A percentile compares a stretch with the other conserved stretches of the same genome.
phyloP scores from a whole-genome alignment of 345 rosid species.

The Syzygium aqueum region DNA sequence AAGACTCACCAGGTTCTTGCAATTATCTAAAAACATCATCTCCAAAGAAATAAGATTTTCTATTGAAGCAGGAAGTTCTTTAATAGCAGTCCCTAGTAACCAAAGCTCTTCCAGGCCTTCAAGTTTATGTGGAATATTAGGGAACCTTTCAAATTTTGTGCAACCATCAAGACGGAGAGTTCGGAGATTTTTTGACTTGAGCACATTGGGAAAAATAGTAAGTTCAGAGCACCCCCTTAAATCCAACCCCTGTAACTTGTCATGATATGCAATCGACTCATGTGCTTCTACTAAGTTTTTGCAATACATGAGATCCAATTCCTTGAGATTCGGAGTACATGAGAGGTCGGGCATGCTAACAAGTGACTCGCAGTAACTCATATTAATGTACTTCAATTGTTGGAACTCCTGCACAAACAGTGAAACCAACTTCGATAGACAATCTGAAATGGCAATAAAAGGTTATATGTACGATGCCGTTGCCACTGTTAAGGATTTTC shows the following conservation, averaged over 20 bases:
- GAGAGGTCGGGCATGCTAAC: background rate
- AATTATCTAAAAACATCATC: background rate
- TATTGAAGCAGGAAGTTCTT: background rate
- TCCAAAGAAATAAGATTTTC: background rate
- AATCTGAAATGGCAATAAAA: too few relatives aligned
- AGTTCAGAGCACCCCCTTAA: conserved; percentile 5
- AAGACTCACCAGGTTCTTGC: background rate
- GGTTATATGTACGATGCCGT: too few relatives aligned
- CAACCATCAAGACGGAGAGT: background rate
- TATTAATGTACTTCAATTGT: background rate
- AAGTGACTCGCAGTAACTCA: background rate
- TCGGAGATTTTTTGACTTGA: background rate
- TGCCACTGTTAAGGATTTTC: too few relatives aligned
- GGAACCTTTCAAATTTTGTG: conserved; percentile 1
- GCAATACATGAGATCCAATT: background rate
- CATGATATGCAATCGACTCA: conserved; percentile 4
- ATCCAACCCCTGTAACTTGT: background rate
- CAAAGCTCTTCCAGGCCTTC: background rate
- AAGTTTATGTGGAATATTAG: background rate
- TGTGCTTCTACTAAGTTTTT: too few relatives aligned
- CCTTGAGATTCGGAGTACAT: background rate
- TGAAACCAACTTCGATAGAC: too few relatives aligned
- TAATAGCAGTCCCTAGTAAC: background rate
- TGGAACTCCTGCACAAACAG: background rate
- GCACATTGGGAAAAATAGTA: background rate